phyloP scores from a whole-genome alignment of 495 filamentous ascomycete genomes.

The Aspergillus ellipticus region DNA sequence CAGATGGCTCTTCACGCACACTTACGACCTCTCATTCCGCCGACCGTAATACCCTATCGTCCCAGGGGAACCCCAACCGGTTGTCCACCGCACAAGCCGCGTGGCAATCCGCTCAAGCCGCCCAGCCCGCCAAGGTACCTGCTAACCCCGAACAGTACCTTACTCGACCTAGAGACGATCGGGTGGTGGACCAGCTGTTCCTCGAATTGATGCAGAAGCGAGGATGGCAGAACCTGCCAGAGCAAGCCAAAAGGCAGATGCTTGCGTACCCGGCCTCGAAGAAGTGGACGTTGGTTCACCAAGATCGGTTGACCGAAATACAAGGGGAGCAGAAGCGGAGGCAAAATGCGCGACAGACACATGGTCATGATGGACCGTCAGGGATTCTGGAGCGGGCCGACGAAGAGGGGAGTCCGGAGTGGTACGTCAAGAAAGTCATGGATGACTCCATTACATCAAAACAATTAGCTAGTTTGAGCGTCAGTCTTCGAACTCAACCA shows the following conservation, averaged over 20 bases:
- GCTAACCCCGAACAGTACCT: constrained; percentile 52
- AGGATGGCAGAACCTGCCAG: constrained; percentile 94
- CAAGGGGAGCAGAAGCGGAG: constrained; percentile 91
- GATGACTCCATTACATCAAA: constrained; percentile 90
- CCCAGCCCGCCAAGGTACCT: constrained; percentile 37
- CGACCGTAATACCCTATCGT: constrained; percentile 33
- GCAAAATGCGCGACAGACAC: constrained; percentile 61
- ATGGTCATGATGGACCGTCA: constrained; percentile 59
- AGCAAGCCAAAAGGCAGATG: constrained; percentile 93
- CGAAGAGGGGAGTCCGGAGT: constrained; percentile 94
- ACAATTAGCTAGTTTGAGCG: constrained; percentile 84
- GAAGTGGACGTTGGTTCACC: constrained; percentile 96
- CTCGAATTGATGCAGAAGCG: constrained; percentile 93
- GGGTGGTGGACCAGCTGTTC: constrained; percentile 87
- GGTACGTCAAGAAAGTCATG: constrained; percentile 97
- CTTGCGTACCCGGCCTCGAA: constrained; percentile 86
- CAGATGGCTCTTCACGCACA: constrained; percentile 60
- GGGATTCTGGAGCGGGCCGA: constrained; percentile 69
- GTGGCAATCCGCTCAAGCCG: constrained; percentile 37
- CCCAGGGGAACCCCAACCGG: constrained; percentile 26
- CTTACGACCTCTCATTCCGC: constrained; percentile 44
- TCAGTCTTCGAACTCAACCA: constrained; percentile 91
- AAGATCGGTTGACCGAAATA: constrained; percentile 88
- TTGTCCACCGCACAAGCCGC: constrained; percentile 32
- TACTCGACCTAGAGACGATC: constrained; percentile 73